Evolutionary conservation across 2,329 filamentous ascomycete genomes (phyloP).

Genomic region (Corniculantispora saksenae): DNA sequence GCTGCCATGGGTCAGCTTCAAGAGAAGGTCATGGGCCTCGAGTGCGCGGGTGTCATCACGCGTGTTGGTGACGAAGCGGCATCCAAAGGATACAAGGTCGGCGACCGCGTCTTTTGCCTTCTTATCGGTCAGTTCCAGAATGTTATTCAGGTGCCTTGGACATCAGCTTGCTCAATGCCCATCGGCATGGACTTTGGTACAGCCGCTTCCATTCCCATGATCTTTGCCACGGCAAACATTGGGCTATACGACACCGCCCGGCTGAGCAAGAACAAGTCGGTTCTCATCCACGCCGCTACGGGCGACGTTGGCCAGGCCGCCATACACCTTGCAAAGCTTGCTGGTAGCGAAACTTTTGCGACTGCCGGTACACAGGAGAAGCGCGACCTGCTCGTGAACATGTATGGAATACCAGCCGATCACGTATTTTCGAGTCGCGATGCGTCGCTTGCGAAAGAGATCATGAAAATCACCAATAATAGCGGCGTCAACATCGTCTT

Average conservation of each 20-base stretch:
- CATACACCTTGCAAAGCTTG: constrained; percentile 28
- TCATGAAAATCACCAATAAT: constrained; percentile 30
- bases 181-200: constrained; percentile 32
- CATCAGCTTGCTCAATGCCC: constrained; percentile 28
- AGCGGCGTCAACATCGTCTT: constrained; percentile 38
- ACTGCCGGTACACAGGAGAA: constrained; percentile 34
- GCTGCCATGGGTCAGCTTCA: constrained; percentile 13
- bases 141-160: background rate
- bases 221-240: no score
- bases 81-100: background rate
- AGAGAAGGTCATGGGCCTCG: background rate
- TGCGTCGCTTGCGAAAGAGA: constrained; percentile 16
- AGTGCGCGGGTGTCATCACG: constrained; percentile 4
- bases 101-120: background rate
- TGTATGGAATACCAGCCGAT: constrained; percentile 29
- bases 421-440: constrained; percentile 31
- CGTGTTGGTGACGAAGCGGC: background rate
- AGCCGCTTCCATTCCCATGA: constrained; percentile 34
- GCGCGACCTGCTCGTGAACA: constrained; percentile 28
- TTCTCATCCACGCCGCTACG: constrained; percentile 37
- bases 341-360: constrained; percentile 30
- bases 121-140: background rate
- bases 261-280: constrained; percentile 33
- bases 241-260: constrained; percentile 23
- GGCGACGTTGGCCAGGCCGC: constrained; percentile 35